A percentile compares a stretch with the other conserved stretches of the same genome.
Evolutionary conservation across 768 basidiomycete species (phyloP).

Genomic region (Boletus subparvulus): DNA sequence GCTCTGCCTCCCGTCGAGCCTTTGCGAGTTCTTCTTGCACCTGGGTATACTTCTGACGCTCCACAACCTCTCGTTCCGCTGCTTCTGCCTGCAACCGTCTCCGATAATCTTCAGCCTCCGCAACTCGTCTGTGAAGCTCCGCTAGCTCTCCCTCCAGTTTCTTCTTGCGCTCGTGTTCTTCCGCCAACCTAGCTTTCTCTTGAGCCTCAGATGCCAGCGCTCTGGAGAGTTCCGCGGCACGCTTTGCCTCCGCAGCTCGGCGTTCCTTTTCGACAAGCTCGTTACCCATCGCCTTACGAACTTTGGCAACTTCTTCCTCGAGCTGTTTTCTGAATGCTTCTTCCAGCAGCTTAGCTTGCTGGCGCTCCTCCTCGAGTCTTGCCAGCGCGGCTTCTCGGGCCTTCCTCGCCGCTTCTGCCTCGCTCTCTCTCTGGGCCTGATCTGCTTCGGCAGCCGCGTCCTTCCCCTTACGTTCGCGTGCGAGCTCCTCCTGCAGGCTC

Average conservation of each 20-base stretch:
- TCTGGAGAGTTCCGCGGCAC: slow-evolving; percentile 29
- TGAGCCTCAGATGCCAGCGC: slow-evolving; percentile 28
- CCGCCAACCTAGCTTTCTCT: slow-evolving; percentile 28
- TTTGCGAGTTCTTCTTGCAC: slow-evolving; percentile 33
- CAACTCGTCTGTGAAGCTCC: slow-evolving; percentile 25
- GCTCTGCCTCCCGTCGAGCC: slow-evolving; percentile 29
- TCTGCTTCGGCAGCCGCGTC: slow-evolving; percentile 16
- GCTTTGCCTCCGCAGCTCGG: slow-evolving; percentile 25
- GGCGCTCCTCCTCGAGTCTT: slow-evolving; percentile 29
- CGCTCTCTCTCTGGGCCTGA: slow-evolving; percentile 17
- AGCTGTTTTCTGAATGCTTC: slow-evolving; percentile 22
- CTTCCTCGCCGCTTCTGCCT: slow-evolving; percentile 19
- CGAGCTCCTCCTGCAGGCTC: slow-evolving; percentile 28
- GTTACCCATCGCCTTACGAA: slow-evolving; percentile 24
- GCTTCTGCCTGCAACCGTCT: slow-evolving; percentile 28
- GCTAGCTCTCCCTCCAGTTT: slow-evolving; percentile 27
- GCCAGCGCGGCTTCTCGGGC: slow-evolving; percentile 19
- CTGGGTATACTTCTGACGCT: slow-evolving; percentile 28
- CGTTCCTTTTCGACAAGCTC: slow-evolving; percentile 25
- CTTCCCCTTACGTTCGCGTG: slow-evolving; percentile 22
- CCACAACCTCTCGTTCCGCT: slow-evolving; percentile 26
- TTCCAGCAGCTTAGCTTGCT: slow-evolving; percentile 24
- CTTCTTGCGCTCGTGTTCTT: slow-evolving; percentile 33
- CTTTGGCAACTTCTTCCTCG: slow-evolving; percentile 28
- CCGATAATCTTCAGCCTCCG: slow-evolving; percentile 30